phyloP scores from a whole-genome alignment of 2,329 filamentous ascomycete species.

The Septoria linicola region DNA sequence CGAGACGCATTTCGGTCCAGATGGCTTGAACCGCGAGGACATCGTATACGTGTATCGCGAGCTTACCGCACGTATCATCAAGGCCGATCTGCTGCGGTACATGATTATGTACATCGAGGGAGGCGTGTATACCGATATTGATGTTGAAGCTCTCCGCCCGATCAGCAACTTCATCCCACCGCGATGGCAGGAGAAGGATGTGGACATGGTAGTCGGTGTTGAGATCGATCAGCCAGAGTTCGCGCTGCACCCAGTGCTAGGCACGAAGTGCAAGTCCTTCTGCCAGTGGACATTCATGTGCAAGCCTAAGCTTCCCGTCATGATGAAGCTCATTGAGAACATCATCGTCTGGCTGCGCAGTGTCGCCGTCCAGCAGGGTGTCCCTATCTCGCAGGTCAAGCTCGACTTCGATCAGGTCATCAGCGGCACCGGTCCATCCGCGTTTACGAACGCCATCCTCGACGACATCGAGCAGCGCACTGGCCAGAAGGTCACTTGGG shows the following conservation, averaged over 20 bases:
- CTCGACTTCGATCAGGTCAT: constrained; percentile 73
- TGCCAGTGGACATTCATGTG: constrained; percentile 75
- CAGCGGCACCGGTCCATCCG: constrained; percentile 68
- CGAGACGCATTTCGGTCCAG: constrained; percentile 64
- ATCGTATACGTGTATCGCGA: constrained; percentile 62
- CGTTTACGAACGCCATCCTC: constrained; percentile 65
- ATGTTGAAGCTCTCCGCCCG: constrained; percentile 57
- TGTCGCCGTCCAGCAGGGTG: constrained; percentile 59
- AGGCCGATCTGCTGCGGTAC: constrained; percentile 65
- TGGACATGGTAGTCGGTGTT: constrained; percentile 68
- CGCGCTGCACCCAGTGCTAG: constrained; percentile 62
- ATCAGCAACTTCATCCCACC: constrained; percentile 62
- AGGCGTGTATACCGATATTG: constrained; percentile 60
- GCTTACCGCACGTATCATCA: constrained; percentile 64
- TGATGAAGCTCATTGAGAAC: constrained; percentile 66
- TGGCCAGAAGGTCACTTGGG: constrained; percentile 57
- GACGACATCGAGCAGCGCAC: constrained; percentile 59
- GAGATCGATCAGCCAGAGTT: constrained; percentile 70
- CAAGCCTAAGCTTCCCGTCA: constrained; percentile 65
- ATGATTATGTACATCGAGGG: constrained; percentile 67
- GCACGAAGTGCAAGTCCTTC: constrained; percentile 67
- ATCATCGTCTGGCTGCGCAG: constrained; percentile 66
- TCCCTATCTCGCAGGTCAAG: constrained; percentile 59
- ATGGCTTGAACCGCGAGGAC: constrained; percentile 65
- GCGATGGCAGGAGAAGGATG: constrained; percentile 61